phyloP scores from a whole-genome alignment of 495 filamentous ascomycete genomes.

The Penicillium parvum region DNA sequence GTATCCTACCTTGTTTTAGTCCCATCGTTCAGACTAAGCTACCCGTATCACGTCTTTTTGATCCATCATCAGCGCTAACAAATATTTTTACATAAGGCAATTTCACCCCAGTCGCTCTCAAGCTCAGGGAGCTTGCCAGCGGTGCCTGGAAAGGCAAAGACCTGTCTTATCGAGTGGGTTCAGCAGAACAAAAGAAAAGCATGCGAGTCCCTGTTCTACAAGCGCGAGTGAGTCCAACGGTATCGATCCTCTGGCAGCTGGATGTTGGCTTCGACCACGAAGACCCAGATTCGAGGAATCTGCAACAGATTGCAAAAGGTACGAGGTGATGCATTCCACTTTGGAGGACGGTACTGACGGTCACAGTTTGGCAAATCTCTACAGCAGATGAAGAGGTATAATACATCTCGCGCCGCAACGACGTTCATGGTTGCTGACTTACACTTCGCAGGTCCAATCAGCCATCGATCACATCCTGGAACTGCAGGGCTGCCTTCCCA shows the following conservation, averaged over 20 bases:
- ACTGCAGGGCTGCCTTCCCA: constrained; percentile 14
- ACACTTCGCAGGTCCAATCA: constrained; percentile 1
- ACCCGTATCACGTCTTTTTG: too few species aligned
- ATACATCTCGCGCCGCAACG: neutral
- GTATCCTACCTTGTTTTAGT: neutral
- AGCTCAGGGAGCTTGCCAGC: constrained; percentile 27
- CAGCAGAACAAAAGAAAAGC: constrained; percentile 3
- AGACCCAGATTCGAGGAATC: constrained; percentile 3
- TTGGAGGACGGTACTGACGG: neutral
- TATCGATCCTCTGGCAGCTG: constrained; percentile 35
- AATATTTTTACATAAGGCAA: constrained; percentile 3
- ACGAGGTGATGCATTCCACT: constrained; percentile 1
- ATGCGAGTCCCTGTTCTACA: constrained; percentile 14
- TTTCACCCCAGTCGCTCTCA: constrained; percentile 11
- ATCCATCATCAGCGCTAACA: too few species aligned
- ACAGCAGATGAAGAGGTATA: constrained; percentile 8
- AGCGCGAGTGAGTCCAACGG: constrained; percentile 3
- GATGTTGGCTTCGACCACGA: constrained; percentile 28
- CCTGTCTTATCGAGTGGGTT: constrained; percentile 1
- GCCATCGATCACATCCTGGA: constrained; percentile 8
- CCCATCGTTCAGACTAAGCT: too few species aligned
- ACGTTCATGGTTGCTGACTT: neutral
- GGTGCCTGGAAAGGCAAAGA: constrained; percentile 24
- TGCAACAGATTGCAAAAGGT: constrained; percentile 23
- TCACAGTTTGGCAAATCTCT: constrained; percentile 11